These are phyloP conservation scores for Mycena belliarum DNA, from an alignment of 768 basidiomycete species.

Conservation along the genomic window DNA sequence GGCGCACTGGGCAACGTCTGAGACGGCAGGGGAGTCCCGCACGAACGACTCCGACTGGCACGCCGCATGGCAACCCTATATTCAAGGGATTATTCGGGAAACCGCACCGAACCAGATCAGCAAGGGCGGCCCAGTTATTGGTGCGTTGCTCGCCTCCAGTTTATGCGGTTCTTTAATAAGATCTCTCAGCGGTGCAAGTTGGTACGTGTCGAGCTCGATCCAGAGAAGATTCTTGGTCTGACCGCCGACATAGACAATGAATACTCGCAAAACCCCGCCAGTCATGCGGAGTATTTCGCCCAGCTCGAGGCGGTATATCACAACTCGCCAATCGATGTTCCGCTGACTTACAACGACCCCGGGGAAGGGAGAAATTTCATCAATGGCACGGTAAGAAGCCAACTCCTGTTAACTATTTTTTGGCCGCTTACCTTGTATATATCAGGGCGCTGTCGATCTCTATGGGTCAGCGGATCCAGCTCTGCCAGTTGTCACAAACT, in stretches of 20 bases:
- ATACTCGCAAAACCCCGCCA: constrained; percentile 53
- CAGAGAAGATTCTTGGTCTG: neutral
- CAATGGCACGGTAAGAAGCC: constrained; percentile 59
- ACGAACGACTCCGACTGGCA: constrained; percentile 74
- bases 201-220: constrained; percentile 33
- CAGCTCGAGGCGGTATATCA: constrained; percentile 60
- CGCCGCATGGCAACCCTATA: constrained; percentile 72
- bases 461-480: constrained; percentile 58
- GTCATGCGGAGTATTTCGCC: constrained; percentile 58
- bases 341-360: constrained; percentile 76
- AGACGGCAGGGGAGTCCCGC: constrained; percentile 66
- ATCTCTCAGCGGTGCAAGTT: constrained; percentile 50
- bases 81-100: constrained; percentile 61
- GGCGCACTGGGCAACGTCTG: constrained; percentile 68
- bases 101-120: constrained; percentile 69
- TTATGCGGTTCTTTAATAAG: neutral
- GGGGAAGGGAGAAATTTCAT: constrained; percentile 60
- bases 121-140: constrained; percentile 73
- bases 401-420: too few relatives aligned
- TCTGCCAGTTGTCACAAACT: too few relatives aligned
- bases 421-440: too few relatives aligned
- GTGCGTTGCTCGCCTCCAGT: constrained; percentile 33
- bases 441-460: constrained; percentile 70
- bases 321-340: constrained; percentile 61
- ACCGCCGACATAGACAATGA: constrained; percentile 62